These are phyloP conservation scores for Pseudonitzschia delicatissima DNA, from an alignment of 108 stramenopile genomes.

Conservation along the genomic window DNA sequence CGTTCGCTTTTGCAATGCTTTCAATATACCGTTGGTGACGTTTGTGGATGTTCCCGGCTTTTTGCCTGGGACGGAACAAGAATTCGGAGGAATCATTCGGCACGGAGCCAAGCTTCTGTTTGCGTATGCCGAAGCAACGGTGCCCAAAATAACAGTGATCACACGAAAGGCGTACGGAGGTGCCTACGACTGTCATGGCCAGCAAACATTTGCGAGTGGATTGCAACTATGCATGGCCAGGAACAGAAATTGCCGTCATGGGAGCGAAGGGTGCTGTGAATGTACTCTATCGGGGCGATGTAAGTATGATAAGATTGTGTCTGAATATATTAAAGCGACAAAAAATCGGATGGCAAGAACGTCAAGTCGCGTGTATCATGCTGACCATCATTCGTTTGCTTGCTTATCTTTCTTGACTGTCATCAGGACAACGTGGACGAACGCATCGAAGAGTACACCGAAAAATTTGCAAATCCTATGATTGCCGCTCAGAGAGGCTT, in stretches of 20 bases:
- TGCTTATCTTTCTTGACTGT: background rate
- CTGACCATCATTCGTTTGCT: background rate
- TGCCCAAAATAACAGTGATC: constrained; percentile 97
- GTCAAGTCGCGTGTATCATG: too few species aligned
- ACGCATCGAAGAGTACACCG: constrained; percentile 88
- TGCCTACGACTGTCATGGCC: constrained; percentile 99
- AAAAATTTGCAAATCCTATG: constrained; percentile 94
- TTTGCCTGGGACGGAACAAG: constrained; percentile 93
- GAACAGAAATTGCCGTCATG: constrained; percentile 98
- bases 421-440: constrained; percentile 57
- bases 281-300: constrained; percentile 96
- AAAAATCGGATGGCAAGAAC: too few species aligned
- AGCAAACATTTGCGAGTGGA: constrained; percentile 98
- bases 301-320: constrained; percentile 25
- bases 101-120: constrained; percentile 98
- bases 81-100: constrained; percentile 94
- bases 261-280: constrained; percentile 99
- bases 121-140: constrained; percentile 98
- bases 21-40: constrained; percentile 98
- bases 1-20: constrained; percentile 96
- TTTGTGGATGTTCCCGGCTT: constrained; percentile 99
- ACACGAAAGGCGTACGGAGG: constrained; percentile 99
- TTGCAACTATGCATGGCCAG: constrained; percentile 98
- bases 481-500: constrained; percentile 93
- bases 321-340: too few species aligned